Evolutionary conservation across 2,329 filamentous ascomycete species (phyloP), one percentile per base, ranked within the genome.

Genomic region (Trichophyton rubrum): DNA sequence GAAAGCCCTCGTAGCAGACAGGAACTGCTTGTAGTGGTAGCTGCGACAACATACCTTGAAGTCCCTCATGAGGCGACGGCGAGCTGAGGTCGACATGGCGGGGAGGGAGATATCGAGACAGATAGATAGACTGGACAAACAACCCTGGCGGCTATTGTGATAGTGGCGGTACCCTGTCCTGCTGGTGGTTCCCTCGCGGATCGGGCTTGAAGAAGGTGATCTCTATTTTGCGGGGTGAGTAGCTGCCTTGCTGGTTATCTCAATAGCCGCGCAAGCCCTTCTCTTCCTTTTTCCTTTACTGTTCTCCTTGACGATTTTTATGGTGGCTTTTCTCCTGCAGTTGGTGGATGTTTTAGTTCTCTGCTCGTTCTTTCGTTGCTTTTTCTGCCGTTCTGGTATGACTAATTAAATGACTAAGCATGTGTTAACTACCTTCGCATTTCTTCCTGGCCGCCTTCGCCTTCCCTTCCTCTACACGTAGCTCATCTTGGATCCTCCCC

Each of bases 21-120:
- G 33, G 27, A 30, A 35, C 11, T 11, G 11, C 30, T 4, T 9
- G n/a, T n/a, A 11, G 24, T 30, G 20, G 33, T 33, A 15, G 40
- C 33, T 9, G 13, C 9, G 6, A n/a, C 4, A 59, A n/a, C 55
- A 63, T 74, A 95, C 90, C 88, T 97, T 97, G 84, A 97, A 97
- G 80, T 97, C 93, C 74, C 93, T 89, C 93, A 99, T 97, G 75
- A 99, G 81, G 73, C 93, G 90, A 73, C 93, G 89, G 73, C 93
- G 88, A 67, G 93, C 93, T 67, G 92, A 88, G 65, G 93, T 97
- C 69, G 92, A 97, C 92, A 89, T 90, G 67, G 66, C 77, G 71
- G 22, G 49, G 22, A 24, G 9, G 22, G 22, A 53, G 47, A 59
- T 57, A 60, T 56, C 56, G 51, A 41, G 20, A 35, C 33, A 43